Base-by-base conservation (phyloP, 306 rosid species). In the Cucurbita argyrosperma region DNA sequence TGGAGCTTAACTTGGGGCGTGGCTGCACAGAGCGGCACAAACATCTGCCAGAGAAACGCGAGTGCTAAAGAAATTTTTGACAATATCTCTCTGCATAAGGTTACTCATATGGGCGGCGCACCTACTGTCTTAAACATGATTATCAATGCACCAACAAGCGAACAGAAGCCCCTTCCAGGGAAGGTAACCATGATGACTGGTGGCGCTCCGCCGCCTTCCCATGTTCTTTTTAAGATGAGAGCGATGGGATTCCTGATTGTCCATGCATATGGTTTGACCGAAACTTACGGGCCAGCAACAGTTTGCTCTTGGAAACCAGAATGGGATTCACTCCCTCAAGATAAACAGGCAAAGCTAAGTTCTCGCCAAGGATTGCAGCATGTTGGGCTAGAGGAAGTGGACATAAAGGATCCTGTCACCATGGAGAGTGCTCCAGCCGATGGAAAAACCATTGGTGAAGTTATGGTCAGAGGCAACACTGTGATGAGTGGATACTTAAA, bases 11-110 rank as follows among this genome's bases (percentile, higher is more conserved):
- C 92, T 52, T 92, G 96, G 98, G 83, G 76, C 0, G 80, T 92
- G 74, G 98, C 98, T 79, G 96, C 92, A 72, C 98, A 90, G 52
- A 96, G 98, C 35, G 98, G 96, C 71, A 90, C 96, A 7, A 92
- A 87, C 83, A 54, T 92, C 43, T 92, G 98, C 85, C 96, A 63
- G 58, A 85, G 98, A 76, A 85, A 52, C 53, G 89, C 87, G 45
- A 85, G 82, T 38, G 90, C 92, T 14, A 23, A 76, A 63, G 86
- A 82, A 23, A 86, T 88, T 57, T 92, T 92, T 62, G 82, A 83
- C 43, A 77, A 80, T 12, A 74, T 90, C 69, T 82, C 62, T 61
- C 74, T 23, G 75, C 85, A 92, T 74, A 87, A 84, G 79, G 91
- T 92, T 51, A 90, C 98, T 5, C 92, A 92, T 78, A 76, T 79